Conservation (phyloP, 129 eudicot species). For the Oenanthe sinensis region DNA sequence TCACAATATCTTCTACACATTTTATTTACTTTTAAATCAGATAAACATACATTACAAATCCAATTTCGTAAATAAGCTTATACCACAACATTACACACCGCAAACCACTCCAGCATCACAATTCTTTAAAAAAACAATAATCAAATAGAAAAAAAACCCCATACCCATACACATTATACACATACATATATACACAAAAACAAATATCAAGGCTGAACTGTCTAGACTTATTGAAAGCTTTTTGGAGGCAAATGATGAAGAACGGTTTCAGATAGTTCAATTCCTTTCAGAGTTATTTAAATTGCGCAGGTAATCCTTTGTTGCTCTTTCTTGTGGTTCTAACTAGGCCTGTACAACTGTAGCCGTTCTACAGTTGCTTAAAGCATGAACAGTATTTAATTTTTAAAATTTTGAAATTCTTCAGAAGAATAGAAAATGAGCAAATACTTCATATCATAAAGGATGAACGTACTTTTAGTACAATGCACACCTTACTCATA, state of each 20-base stretch:
- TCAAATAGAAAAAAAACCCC: too few species aligned
- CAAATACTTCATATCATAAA: slow-evolving; percentile 7
- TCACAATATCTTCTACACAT: too few species aligned
- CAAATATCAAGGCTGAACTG: slow-evolving; percentile 36
- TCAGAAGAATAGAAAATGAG: slow-evolving; percentile 7
- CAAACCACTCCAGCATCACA: too few species aligned
- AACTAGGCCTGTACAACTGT: background rate
- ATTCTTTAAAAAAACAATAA: too few species aligned
- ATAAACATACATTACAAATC: too few species aligned
- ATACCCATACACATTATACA: too few species aligned
- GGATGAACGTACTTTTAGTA: slow-evolving; percentile 31
- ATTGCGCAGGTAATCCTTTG: slow-evolving; percentile 43
- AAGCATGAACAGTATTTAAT: background rate
- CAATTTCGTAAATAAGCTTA: background rate
- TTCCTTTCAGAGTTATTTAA: slow-evolving; percentile 61
- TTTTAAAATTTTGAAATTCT: slow-evolving; percentile 2
- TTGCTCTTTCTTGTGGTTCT: background rate
- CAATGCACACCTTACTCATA: slow-evolving; percentile 65
- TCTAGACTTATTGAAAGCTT: slow-evolving; percentile 47
- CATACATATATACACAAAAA: too few species aligned
- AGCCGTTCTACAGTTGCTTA: background rate
- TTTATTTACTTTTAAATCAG: too few species aligned
- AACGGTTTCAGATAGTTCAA: slow-evolving; percentile 52
- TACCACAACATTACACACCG: background rate
- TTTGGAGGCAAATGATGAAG: slow-evolving; percentile 36